Base-by-base conservation (phyloP, 768 basidiomycete genomes). In the Agaricus blazei region DNA sequence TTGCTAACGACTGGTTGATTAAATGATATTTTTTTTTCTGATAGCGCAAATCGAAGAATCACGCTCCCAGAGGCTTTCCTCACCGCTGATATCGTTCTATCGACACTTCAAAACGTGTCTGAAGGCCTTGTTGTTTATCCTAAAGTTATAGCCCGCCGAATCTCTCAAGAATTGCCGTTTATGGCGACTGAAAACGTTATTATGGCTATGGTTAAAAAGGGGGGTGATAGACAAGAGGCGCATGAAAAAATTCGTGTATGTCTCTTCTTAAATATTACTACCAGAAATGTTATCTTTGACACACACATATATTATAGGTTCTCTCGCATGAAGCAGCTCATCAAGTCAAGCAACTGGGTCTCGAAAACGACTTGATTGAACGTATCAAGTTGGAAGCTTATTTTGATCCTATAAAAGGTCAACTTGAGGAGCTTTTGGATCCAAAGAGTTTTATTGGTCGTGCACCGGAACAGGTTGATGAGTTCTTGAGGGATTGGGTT, bases 151-250 rank as follows among this genome's bases (percentile, higher is more conserved):
- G 91, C 81, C 9, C 84, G 93, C 41, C 85, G 93, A 37, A 95
- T 99, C 68, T 70, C 85, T 2, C 92, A 98, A 69, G 97, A 99
- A 69, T 80, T 99, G 34, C 97, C 97, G 1, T 98, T 98, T 81
- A 98, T 99, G 97, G 94, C 96, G 3, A 99, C 97, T 1, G 97
- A 99, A 72, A 99, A 99, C 70, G 81, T 99, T 71, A 98, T 98
- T 73, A 98, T 99, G 97, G 93, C 93, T 1, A 83, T 99, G 42
- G 97, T 98, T 59, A 97, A 91, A 71, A 84, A 82, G 48, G 93
- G 93, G 23, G 96, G 95, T 1, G 95, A 98, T 70, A 81, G 97
- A 34, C 97, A 98, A 68, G 93, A 93, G 71, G 93, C 93, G 7
- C 97, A 98, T 68, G 97, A 98, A 72, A 89, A 91, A 73, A 93